Evolutionary conservation across 495 filamentous ascomycete genomes (phyloP).

Genomic region (Aspergillus homomorphus): DNA sequence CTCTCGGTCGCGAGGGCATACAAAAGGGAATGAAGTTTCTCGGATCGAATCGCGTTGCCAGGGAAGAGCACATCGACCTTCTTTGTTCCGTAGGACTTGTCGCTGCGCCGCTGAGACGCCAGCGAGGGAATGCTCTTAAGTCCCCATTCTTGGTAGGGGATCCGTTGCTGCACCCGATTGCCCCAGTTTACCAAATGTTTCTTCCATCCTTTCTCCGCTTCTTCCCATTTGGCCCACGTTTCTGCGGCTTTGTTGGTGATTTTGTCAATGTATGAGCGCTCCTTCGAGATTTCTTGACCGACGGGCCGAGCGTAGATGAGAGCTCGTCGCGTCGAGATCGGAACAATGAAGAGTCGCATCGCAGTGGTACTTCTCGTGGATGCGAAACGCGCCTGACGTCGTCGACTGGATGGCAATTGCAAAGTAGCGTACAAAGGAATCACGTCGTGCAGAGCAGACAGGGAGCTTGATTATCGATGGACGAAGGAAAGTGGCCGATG

Average conservation of each 20-base stretch:
- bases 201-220: conserved; percentile 80
- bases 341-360: conserved; percentile 95
- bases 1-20: conserved; percentile 68
- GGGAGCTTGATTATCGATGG: conserved; percentile 22
- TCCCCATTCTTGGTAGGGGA: conserved; percentile 97
- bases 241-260: conserved; percentile 63
- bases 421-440: not conserved
- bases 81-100: conserved; percentile 59
- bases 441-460: conserved; percentile 2
- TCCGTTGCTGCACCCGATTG: conserved; percentile 76
- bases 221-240: conserved; percentile 85
- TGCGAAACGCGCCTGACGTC: not conserved
- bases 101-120: conserved; percentile 58
- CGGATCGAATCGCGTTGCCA: conserved; percentile 58
- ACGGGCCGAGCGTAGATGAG: conserved; percentile 88
- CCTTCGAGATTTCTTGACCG: conserved; percentile 40
- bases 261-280: conserved; percentile 58
- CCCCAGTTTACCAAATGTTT: conserved; percentile 79
- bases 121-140: conserved; percentile 91
- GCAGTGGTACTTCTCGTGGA: conserved; percentile 18
- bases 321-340: conserved; percentile 86
- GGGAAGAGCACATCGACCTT: conserved; percentile 80
- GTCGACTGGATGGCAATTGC: conserved; percentile 2
- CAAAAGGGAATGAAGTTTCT: conserved; percentile 59
- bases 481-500: conserved; percentile 17